Evolutionary conservation across 2,329 filamentous ascomycete species (phyloP), one percentile per base, ranked within the genome.

Genomic region (Fusarium burgessii): DNA sequence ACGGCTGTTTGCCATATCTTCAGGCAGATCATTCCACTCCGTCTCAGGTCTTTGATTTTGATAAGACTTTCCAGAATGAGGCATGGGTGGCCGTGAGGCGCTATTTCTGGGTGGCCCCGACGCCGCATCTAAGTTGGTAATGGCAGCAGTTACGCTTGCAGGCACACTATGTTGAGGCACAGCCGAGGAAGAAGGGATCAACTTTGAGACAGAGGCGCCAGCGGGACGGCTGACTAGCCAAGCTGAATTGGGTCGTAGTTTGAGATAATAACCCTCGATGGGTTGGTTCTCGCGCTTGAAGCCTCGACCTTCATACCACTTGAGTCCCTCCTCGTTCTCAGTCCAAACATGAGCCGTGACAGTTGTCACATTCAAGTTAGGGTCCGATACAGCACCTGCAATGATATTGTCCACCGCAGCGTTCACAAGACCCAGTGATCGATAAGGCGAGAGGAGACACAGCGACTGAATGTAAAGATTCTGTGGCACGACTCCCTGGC

Each of bases 281-380:
- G 84, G 81, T 38, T 82, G 74, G 17, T 81, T 83, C 51, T 85
- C 82, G 54, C 82, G 82, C 62, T 76, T 74, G 77, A 92, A 92
- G 5, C 89, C 88, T 13, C 88, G 84, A 27, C 83, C 82, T 35
- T 81, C 75, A 79, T 92, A 92, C 90, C 90, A 92, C 62, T 82
- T 82, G 66, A 91, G 79, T 0, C 86, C 90, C 23, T 91, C 89
- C 5, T 86, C 84, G 77, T 91, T 91, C 64, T 89, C 85, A 14
- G 89, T 90, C 90, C 90, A 92, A 18, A 92, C 90, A 77, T 92
- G 90, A 7, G 90, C 90, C 70, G 89, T 91, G 18, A 90, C 81
- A 45, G 82, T 74, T 38, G 72, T 73, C 36, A 85, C 82, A 55
- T 83, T 75, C 68, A 83, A 78, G 18, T 69, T 79, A 7, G 80